Evolutionary conservation across 306 rosid species (phyloP), one percentile per base, ranked within the genome.

Genomic region (Lathyrus tuberosus): DNA sequence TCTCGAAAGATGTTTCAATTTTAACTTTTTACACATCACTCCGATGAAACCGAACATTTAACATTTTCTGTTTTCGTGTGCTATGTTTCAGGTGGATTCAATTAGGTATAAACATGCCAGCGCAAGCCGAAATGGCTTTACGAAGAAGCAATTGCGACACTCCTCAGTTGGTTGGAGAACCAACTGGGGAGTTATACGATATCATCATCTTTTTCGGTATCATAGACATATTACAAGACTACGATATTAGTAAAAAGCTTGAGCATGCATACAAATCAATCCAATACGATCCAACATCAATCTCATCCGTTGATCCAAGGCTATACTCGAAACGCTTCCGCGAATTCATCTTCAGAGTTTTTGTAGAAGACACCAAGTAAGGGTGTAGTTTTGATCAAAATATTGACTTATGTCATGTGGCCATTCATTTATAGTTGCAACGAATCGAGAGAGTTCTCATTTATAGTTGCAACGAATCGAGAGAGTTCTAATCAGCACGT

Each of bases 241-340:
- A 94, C 70, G 97, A 94, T 49, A 91, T 94, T 56, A 91, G 95
- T 84, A 94, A 94, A 76, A 94, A 83, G 86, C 91, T 94, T 15
- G 99, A 94, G 81, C 99, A 94, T 80, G 99, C 97, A 2, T 91
- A 88, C 89, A 94, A 94, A 76, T 91, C 99, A 26, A 33, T 94
- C 75, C 99, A 94, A 24, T 89, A 82, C 28, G 99, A 91, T 41
- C 80, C 96, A 42, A 84, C 97, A 1, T 80, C 92, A 37, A 94
- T 94, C 74, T 94, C 99, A 5, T 96, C 99, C 4, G 97, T 94
- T 33, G 99, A 94, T 89, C 99, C 99, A 10, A 94, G 88, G 82
- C 96, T 78, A 66, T 94, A 94, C 81, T 88, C 99, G 0, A 91
- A 64, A 79, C 95, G 99, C 3, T 94, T 94, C 76, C 97, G 97